Percentiles rank a stretch among this genome's conserved stretches.
Evolutionary conservation across 2,329 filamentous ascomycete species (phyloP).

Genomic region (Cordyceps cateniannulata): DNA sequence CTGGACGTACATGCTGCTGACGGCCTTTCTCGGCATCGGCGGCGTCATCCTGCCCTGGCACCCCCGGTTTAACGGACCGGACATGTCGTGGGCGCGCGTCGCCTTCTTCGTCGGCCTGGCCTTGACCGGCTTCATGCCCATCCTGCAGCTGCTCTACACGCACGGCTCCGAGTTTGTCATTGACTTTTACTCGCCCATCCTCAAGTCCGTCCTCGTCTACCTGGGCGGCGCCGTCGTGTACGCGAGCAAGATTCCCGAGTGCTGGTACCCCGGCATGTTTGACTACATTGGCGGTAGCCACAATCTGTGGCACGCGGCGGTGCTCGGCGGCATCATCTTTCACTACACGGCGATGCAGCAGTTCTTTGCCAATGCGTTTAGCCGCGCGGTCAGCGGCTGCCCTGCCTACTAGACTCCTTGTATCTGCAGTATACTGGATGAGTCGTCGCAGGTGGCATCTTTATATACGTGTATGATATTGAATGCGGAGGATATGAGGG

Average conservation of each 20-base stretch:
- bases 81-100: conserved; percentile 91
- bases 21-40: conserved; percentile 72
- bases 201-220: conserved; percentile 83
- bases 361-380: conserved; percentile 77
- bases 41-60: conserved; percentile 95
- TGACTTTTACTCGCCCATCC: conserved; percentile 82
- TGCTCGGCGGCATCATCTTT: conserved; percentile 92
- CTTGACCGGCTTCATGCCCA: conserved; percentile 80
- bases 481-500: background rate
- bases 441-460: background rate
- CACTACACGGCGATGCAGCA: conserved; percentile 95
- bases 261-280: conserved; percentile 87
- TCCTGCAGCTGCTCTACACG: conserved; percentile 73
- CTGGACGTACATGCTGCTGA: conserved; percentile 78
- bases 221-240: conserved; percentile 79
- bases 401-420: conserved; percentile 37
- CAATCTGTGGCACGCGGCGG: conserved; percentile 95
- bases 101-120: conserved; percentile 86
- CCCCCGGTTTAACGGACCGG: conserved; percentile 82
- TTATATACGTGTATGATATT: background rate
- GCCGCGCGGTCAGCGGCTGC: conserved; percentile 56
- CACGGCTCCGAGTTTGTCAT: conserved; percentile 75
- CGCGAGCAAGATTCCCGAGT: conserved; percentile 84
- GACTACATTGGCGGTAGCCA: conserved; percentile 94
- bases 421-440: background rate